A percentile compares a stretch with the other conserved stretches of the same genome.
Evolutionary conservation across 73 alveolate genomes (phyloP).

Genomic region (Paramecium pentaurelia): DNA sequence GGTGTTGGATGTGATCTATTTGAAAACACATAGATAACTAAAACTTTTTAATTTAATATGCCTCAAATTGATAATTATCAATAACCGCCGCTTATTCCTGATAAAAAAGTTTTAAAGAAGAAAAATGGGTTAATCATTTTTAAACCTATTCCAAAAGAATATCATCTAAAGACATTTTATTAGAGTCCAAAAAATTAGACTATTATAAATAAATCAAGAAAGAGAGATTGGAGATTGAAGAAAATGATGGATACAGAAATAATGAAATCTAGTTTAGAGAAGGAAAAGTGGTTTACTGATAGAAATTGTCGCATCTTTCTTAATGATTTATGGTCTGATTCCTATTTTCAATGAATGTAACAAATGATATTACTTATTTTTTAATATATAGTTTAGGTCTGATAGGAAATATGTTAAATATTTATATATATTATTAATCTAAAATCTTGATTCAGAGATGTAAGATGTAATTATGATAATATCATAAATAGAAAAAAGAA

Average conservation of each 20-base stretch:
- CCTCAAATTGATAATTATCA: not conserved
- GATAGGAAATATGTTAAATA: not conserved
- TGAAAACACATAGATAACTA: not conserved
- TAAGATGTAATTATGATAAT: not conserved
- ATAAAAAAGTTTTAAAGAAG: not conserved
- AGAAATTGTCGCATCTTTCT: not conserved
- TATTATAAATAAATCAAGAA: not conserved
- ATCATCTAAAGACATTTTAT: not conserved
- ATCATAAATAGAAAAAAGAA: constrained; percentile 13
- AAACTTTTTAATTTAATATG: not conserved
- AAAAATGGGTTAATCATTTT: not conserved
- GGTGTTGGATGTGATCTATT: not conserved
- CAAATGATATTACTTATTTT: not conserved
- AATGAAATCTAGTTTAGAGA: not conserved
- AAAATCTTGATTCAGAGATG: not conserved
- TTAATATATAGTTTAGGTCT: not conserved
- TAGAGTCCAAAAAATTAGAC: not conserved
- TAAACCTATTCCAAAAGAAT: not conserved
- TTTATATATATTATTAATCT: not conserved
- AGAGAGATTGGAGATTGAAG: not conserved
- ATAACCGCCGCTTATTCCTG: not conserved
- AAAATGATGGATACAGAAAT: not conserved
- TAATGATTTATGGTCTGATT: not conserved
- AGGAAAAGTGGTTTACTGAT: not conserved
- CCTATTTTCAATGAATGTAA: not conserved